Base-by-base conservation (phyloP, 495 filamentous ascomycete species). In the Rostrohypoxylon terebratum region DNA sequence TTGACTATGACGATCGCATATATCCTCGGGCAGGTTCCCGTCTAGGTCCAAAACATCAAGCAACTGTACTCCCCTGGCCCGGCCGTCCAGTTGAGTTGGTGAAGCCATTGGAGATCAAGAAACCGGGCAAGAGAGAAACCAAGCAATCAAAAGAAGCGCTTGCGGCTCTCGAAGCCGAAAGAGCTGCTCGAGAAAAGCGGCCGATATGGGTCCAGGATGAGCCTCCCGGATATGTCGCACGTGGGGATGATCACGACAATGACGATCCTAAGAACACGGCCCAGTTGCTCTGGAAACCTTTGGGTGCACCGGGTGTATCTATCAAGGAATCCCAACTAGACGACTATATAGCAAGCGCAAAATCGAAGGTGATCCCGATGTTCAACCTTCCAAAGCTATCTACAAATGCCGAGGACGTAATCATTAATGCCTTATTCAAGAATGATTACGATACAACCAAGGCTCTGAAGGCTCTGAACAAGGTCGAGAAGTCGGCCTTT, bases 1-100 rank as follows among this genome's bases (percentile, higher is more conserved):
- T 99, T 14, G 96, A 99, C 77, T 96, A 97, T 76, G 96, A 99
- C 74, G 96, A 99, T 79, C 92, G 96, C 54, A 98, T 98, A 67
- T 98, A 98, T 73, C 96, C 96, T 18, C 91, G 96, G 63, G 96
- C 96, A 21, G 96, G 93, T 75, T 98, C 96, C 63, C 91, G 96
- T 9, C 81, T 98, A 31, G 96, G 96, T 10, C 92, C 95, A 5
- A 89, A 93, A 53, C 94, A 98, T 79, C 96, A 99, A 83, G 96
- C 96, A 1, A 89, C 90, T 72, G 93, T 97, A 44, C 84, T 84
- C 48, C 82, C 89, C 8, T 99, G 96, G 96, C 89, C 87, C 53
- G 96, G 96, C 6, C 88, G 87, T 62, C 89, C 93, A 2, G 90
- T 99, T 42, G 87, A 97, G 77, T 92, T 96, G 47, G 93, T 97